These are phyloP conservation scores for Neurospora crassa DNA, from an alignment of 2,329 filamentous ascomycete species.

Conservation along the genomic window DNA sequence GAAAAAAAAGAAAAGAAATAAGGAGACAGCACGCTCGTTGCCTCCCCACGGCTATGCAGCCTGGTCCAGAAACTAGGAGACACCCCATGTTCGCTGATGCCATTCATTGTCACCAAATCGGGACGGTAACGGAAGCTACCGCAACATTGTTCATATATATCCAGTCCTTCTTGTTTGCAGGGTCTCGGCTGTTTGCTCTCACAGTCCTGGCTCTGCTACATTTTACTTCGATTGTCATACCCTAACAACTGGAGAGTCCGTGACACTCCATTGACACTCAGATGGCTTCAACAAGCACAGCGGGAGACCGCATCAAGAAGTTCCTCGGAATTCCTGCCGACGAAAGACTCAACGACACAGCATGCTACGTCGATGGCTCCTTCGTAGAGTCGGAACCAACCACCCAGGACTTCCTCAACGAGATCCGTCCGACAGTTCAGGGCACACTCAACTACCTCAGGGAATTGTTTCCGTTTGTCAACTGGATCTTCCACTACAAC, in stretches of 20 bases:
- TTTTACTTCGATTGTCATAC: not conserved
- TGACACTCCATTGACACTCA: not conserved
- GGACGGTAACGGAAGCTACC: not conserved
- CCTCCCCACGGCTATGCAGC: not conserved
- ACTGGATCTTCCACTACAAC: slow-evolving; percentile 49
- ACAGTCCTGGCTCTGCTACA: not conserved
- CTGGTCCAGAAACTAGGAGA: not conserved
- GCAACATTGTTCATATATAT: not conserved
- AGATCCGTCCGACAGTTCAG: slow-evolving; percentile 10
- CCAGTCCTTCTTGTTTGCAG: not conserved
- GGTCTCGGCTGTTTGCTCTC: not conserved
- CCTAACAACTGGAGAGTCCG: not conserved
- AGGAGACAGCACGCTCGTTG: not conserved
- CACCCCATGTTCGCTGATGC: not conserved
- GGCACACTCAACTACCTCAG: slow-evolving; percentile 12
- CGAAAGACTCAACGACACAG: slow-evolving; percentile 11
- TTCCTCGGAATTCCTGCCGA: slow-evolving; percentile 17
- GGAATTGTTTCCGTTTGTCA: slow-evolving; percentile 17
- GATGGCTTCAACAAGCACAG: not conserved
- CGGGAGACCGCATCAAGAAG: slow-evolving; percentile 13
- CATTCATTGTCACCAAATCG: not conserved
- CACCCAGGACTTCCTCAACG: slow-evolving; percentile 9
- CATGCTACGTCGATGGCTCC: slow-evolving; percentile 12
- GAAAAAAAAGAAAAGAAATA: not conserved
- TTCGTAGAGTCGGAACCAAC: slow-evolving; percentile 16